A percentile compares a stretch with the other conserved stretches of the same genome.
These are phyloP conservation scores for Medicago lupulina DNA, from an alignment of 306 rosid species.

Conservation along the genomic window DNA sequence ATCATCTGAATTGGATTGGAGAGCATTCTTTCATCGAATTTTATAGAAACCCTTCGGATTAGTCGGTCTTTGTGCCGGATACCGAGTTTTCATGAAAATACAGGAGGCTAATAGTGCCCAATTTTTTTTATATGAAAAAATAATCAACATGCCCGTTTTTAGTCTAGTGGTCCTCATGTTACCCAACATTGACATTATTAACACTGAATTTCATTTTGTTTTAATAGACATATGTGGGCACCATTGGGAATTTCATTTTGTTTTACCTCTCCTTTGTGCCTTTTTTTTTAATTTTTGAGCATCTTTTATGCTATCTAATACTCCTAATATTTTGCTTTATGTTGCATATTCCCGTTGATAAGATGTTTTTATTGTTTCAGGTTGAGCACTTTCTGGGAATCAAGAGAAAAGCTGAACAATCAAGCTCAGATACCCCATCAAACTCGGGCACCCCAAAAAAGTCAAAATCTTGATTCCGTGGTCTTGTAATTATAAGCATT, in stretches of 20 bases:
- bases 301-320: slow-evolving; percentile 21
- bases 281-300: no score
- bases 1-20: neutral
- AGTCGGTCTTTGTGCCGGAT: no score
- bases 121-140: no score
- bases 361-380: slow-evolving; percentile 48
- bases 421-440: slow-evolving; percentile 51
- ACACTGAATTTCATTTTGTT: neutral
- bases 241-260: neutral
- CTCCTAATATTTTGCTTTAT: neutral
- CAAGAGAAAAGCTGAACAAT: slow-evolving; percentile 77
- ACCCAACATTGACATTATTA: neutral
- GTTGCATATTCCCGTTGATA: slow-evolving; percentile 9
- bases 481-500: slow-evolving; percentile 7
- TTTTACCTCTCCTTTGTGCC: neutral
- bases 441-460: slow-evolving; percentile 62
- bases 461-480: slow-evolving; percentile 59
- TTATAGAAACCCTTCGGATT: neutral
- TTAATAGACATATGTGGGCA: neutral
- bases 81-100: no score
- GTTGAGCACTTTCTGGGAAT: slow-evolving; percentile 95
- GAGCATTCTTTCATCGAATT: neutral
- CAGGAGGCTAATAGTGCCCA: no score
- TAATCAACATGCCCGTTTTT: neutral
- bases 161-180: neutral